Percentiles rank a stretch among this genome's conserved stretches.
Evolutionary conservation across 345 rosid species (phyloP).

Genomic region (Melastoma malabathricum): DNA sequence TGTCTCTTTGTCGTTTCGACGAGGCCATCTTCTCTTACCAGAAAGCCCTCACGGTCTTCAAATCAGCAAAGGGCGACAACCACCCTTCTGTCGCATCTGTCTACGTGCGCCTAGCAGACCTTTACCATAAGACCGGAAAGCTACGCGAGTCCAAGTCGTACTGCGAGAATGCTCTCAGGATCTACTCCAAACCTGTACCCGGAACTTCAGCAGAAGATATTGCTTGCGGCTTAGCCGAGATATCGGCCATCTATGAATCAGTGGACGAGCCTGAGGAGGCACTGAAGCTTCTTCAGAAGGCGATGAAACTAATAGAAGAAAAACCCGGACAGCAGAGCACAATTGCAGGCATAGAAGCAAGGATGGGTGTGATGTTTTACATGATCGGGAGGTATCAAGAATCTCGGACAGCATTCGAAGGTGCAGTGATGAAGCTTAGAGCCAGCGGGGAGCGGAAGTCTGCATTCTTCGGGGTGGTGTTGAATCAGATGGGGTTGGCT

Average conservation of each 20-base stretch:
- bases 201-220: conserved; percentile 90
- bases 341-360: conserved; percentile 91
- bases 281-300: conserved; percentile 78
- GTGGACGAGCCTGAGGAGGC: conserved; percentile 98
- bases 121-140: conserved; percentile 92
- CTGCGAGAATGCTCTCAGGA: conserved; percentile 85
- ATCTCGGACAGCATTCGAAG: conserved; percentile 73
- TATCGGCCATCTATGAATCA: conserved; percentile 94
- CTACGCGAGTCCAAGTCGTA: conserved; percentile 89
- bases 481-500: conserved; percentile 99
- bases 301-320: conserved; percentile 88
- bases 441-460: conserved; percentile 91
- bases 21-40: conserved; percentile 97
- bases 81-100: conserved; percentile 91
- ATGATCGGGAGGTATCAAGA: conserved; percentile 83
- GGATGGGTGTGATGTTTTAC: conserved; percentile 98
- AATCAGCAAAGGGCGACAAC: conserved; percentile 89
- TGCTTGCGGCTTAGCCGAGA: conserved; percentile 79
- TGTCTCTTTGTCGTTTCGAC: conserved; percentile 83
- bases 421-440: conserved; percentile 71
- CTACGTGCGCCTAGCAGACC: conserved; percentile 87
- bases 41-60: conserved; percentile 95
- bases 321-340: conserved; percentile 97
- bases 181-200: conserved; percentile 86
- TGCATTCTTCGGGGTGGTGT: conserved; percentile 85